Percentiles rank a stretch among this genome's conserved stretches.
phyloP scores from a whole-genome alignment of 495 filamentous ascomycete species.

The Lineolata rhizophorae region DNA sequence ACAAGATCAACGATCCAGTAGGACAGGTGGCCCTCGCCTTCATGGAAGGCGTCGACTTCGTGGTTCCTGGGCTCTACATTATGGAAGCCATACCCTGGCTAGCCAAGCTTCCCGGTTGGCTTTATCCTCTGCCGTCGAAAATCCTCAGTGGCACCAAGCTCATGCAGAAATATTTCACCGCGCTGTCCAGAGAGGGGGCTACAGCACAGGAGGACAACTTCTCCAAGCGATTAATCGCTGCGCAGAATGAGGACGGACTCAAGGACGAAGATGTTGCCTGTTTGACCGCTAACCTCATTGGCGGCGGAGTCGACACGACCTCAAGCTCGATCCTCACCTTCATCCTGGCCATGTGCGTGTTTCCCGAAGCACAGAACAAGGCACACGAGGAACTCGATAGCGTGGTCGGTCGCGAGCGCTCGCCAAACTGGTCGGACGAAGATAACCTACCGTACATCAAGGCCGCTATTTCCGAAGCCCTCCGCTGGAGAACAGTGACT shows the following conservation, averaged over 20 bases:
- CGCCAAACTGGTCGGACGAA: conserved; percentile 18
- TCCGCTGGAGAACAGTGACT: conserved; percentile 24
- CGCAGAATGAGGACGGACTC: conserved; percentile 19
- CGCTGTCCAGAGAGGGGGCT: no score
- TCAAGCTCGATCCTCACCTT: conserved; percentile 20
- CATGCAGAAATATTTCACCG: conserved; percentile 21
- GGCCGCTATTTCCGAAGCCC: conserved; percentile 23
- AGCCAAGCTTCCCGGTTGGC: conserved; percentile 17
- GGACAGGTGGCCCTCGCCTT: conserved; percentile 24
- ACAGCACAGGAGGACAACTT: conserved; percentile 21
- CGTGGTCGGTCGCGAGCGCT: conserved; percentile 20
- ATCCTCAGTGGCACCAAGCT: conserved; percentile 16
- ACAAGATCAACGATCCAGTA: conserved; percentile 23
- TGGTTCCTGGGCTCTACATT: conserved; percentile 36
- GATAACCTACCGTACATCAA: conserved; percentile 22
- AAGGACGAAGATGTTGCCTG: conserved; percentile 18
- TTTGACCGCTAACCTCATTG: conserved; percentile 14
- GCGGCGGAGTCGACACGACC: conserved; percentile 36
- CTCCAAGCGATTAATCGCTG: conserved; percentile 19
- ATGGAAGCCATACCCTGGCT: conserved; percentile 34
- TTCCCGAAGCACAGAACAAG: conserved; percentile 26
- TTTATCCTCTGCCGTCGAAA: conserved; percentile 19
- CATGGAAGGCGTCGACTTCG: conserved; percentile 18
- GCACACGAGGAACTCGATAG: conserved; percentile 37
- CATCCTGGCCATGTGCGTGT: conserved; percentile 25